Percentiles rank a stretch among this genome's conserved stretches.
Conservation (phyloP, 805 yeast species). For the Cyberlindnera xishuangbannaensis region DNA sequence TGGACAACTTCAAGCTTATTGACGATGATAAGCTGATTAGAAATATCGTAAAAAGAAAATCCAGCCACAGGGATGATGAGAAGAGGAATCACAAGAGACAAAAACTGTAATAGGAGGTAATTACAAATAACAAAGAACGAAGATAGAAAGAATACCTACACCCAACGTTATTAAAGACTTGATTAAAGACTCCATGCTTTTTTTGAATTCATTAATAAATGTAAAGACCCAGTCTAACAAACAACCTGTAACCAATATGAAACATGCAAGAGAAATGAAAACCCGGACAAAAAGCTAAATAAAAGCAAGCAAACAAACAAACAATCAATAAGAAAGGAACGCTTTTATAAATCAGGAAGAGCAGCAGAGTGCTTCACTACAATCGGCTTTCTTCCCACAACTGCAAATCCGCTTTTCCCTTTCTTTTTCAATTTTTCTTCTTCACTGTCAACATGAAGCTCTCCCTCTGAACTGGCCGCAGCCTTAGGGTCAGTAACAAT, state of each 20-base stretch:
- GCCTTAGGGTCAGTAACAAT: neutral
- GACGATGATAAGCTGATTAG: slow-evolving; percentile 55
- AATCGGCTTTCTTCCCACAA: slow-evolving; percentile 8
- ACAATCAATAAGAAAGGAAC: too few relatives aligned
- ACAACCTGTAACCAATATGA: too few relatives aligned
- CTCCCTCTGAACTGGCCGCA: too few relatives aligned
- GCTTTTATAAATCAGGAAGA: neutral
- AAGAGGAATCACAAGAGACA: slow-evolving; percentile 28
- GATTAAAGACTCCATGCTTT: too few relatives aligned
- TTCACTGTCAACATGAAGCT: neutral
- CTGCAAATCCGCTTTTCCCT: slow-evolving; percentile 2
- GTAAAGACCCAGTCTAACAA: too few relatives aligned
- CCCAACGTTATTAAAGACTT: neutral
- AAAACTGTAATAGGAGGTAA: slow-evolving; percentile 6
- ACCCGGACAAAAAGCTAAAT: too few relatives aligned
- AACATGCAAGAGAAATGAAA: too few relatives aligned
- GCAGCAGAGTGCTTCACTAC: neutral
- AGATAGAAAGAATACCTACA: too few relatives aligned
- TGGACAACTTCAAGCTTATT: slow-evolving; percentile 35
- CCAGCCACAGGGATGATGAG: slow-evolving; percentile 21
- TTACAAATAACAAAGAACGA: neutral
- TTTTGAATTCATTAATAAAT: too few relatives aligned
- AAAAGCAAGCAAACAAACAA: too few relatives aligned
- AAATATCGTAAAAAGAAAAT: slow-evolving; percentile 51
- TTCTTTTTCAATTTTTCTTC: slow-evolving; percentile 1